phyloP scores from a whole-genome alignment of 2,329 filamentous ascomycete species.

The Aspergillus terreus region DNA sequence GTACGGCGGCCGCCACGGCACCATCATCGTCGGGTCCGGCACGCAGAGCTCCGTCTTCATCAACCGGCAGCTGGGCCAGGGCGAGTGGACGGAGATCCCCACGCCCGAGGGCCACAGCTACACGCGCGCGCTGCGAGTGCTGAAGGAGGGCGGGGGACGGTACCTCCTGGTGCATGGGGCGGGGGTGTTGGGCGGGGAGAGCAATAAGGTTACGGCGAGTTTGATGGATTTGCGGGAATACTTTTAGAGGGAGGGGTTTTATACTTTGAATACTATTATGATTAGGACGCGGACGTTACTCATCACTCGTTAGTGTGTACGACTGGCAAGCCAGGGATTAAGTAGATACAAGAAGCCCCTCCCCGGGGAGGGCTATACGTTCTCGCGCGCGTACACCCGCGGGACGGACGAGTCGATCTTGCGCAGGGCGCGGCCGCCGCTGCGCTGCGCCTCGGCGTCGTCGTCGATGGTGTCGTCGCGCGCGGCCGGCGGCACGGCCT shows the following conservation, averaged over 20 bases:
- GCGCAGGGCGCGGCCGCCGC: neutral
- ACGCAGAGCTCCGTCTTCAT: conserved; percentile 43
- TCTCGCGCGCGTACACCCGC: neutral
- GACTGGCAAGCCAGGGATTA: neutral
- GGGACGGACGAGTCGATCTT: neutral
- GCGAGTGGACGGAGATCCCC: conserved; percentile 45
- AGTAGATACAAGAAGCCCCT: neutral
- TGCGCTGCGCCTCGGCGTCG: neutral
- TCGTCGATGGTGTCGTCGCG: neutral
- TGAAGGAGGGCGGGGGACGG: conserved; percentile 29
- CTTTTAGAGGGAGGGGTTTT: neutral
- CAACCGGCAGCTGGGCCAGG: conserved; percentile 43
- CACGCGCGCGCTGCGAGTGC: conserved; percentile 44
- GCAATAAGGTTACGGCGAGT: conserved; percentile 19
- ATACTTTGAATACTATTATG: neutral
- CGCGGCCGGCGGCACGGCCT: neutral
- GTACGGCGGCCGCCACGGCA: conserved; percentile 45
- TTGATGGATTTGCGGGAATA: conserved; percentile 15
- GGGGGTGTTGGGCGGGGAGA: conserved; percentile 14
- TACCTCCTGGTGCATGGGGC: conserved; percentile 18
- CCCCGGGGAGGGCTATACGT: neutral
- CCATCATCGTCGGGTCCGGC: conserved; percentile 47
- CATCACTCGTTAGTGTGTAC: neutral
- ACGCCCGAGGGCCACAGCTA: conserved; percentile 44
- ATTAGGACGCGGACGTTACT: neutral